Evolutionary conservation across 2,329 filamentous ascomycete species (phyloP).

Genomic region (Paramyrothecium roridum): DNA sequence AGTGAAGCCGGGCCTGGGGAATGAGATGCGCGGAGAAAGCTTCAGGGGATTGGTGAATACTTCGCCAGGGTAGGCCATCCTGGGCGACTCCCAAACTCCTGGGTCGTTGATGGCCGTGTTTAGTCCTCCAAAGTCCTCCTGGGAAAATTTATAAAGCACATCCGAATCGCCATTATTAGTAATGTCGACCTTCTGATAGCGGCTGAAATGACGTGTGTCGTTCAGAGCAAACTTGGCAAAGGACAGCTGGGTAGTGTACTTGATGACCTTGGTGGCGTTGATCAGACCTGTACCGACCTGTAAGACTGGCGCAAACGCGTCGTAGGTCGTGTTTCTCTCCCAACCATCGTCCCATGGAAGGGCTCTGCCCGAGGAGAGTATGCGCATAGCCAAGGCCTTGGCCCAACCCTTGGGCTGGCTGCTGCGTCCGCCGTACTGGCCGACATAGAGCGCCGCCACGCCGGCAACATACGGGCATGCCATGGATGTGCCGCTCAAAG

Average conservation of each 20-base stretch:
- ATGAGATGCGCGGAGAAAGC: too few species aligned
- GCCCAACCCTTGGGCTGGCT: constrained; percentile 21
- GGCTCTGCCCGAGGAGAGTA: constrained; percentile 26
- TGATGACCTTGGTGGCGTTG: constrained; percentile 41
- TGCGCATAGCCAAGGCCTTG: constrained; percentile 20
- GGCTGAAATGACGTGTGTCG: constrained; percentile 35
- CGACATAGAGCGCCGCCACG: constrained; percentile 32
- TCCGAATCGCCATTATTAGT: constrained; percentile 32
- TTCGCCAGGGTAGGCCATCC: constrained; percentile 1
- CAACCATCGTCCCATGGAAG: constrained; percentile 19
- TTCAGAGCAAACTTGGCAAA: constrained; percentile 38
- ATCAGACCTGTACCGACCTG: constrained; percentile 39
- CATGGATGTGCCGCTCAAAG: constrained; percentile 45
- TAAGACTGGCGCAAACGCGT: constrained; percentile 25
- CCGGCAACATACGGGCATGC: constrained; percentile 43
- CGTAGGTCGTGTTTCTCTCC: constrained; percentile 10
- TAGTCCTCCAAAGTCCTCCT: constrained; percentile 6
- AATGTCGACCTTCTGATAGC: constrained; percentile 20
- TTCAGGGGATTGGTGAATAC: too few species aligned
- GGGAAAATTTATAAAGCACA: constrained; percentile 28
- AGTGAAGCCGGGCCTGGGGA: too few species aligned
- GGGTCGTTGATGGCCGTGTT: not conserved
- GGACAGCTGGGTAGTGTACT: constrained; percentile 32
- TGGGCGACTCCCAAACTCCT: not conserved
- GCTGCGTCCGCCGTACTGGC: constrained; percentile 23